These are phyloP conservation scores for Schwanniomyces yamadae DNA, from an alignment of 805 yeast genomes.

Conservation along the genomic window DNA sequence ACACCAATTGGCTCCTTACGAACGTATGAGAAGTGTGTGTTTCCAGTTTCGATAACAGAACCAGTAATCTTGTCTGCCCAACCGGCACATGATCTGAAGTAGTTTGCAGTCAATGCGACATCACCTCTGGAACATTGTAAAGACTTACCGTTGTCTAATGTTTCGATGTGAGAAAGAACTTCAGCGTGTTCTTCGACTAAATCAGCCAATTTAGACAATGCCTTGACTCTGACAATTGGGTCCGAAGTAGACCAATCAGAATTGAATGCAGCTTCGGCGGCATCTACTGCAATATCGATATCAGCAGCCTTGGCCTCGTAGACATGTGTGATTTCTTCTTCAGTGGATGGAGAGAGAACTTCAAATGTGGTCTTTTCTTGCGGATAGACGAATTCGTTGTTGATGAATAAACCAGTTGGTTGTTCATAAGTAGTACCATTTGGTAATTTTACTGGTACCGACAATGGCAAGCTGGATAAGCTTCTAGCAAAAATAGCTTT, in stretches of 20 bases:
- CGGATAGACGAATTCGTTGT: conserved; percentile 73
- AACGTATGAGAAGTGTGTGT: conserved; percentile 71
- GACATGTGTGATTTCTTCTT: conserved; percentile 64
- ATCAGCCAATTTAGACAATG: conserved; percentile 72
- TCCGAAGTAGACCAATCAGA: conserved; percentile 65
- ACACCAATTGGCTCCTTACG: conserved; percentile 92
- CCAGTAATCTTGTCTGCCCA: conserved; percentile 88
- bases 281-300: conserved; percentile 80
- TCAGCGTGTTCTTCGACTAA: conserved; percentile 71
- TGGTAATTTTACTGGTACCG: conserved; percentile 57
- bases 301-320: conserved; percentile 79
- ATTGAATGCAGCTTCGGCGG: conserved; percentile 74
- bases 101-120: conserved; percentile 64
- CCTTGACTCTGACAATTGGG: conserved; percentile 65
- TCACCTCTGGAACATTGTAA: conserved; percentile 69
- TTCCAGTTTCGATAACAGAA: conserved; percentile 70
- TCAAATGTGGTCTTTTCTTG: conserved; percentile 56
- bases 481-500: conserved; percentile 14
- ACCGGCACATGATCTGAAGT: conserved; percentile 84
- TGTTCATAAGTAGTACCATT: conserved; percentile 71
- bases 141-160: conserved; percentile 89
- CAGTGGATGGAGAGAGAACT: conserved; percentile 67
- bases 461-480: conserved; percentile 34
- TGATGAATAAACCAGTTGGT: conserved; percentile 88
- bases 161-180: conserved; percentile 73